These are phyloP conservation scores for Fragaria vesca DNA, from an alignment of 306 rosid species.

Conservation along the genomic window DNA sequence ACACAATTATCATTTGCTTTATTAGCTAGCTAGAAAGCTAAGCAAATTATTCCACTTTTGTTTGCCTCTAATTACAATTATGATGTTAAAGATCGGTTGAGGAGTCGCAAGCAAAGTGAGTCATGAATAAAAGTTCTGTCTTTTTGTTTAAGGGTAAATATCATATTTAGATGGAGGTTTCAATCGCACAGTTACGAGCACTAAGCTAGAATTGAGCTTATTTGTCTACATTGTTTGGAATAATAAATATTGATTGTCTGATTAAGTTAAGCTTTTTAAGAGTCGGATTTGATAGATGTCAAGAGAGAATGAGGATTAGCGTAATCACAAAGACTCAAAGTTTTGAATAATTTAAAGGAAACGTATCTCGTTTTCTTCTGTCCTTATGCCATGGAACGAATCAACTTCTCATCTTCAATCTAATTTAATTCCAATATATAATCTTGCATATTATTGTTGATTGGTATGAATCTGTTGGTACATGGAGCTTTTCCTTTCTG, in stretches of 20 bases:
- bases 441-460: not conserved
- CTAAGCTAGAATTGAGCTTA: slow-evolving; percentile 14
- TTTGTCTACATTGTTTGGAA: slow-evolving; percentile 19
- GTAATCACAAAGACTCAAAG: slow-evolving; percentile 10
- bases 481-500: not conserved
- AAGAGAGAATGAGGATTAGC: slow-evolving; percentile 1
- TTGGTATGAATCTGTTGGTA: not conserved
- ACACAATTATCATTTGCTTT: slow-evolving; percentile 40
- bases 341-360: slow-evolving; percentile 4
- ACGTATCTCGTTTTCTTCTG: not conserved
- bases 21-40: slow-evolving; percentile 36
- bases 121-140: slow-evolving; percentile 28
- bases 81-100: slow-evolving; percentile 35
- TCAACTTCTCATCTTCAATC: not conserved
- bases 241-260: slow-evolving; percentile 9
- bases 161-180: slow-evolving; percentile 20
- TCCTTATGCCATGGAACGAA: slow-evolving; percentile 3
- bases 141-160: not conserved
- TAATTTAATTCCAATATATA: not conserved
- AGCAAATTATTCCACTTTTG: slow-evolving; percentile 37
- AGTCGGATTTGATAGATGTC: slow-evolving; percentile 27
- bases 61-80: slow-evolving; percentile 29
- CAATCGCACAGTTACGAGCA: slow-evolving; percentile 36
- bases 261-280: slow-evolving; percentile 16
- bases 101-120: slow-evolving; percentile 33